phyloP scores from a whole-genome alignment of 2,329 filamentous ascomycete species.

The Xylaria sp. region DNA sequence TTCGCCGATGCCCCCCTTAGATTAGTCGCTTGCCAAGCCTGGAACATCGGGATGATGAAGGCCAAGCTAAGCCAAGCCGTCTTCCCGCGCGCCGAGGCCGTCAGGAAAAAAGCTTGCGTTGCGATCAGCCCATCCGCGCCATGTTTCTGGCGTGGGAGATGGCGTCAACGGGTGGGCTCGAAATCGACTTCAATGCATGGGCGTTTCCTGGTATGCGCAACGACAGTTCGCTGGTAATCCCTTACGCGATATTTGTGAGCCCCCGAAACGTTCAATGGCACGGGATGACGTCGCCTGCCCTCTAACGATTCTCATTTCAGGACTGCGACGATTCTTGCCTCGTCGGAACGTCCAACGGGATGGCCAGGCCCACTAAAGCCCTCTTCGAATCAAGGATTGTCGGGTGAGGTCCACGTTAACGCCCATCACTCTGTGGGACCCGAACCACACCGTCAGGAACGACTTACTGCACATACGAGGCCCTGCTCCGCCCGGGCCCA shows the following conservation, averaged over 20 bases:
- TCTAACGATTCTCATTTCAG: background rate
- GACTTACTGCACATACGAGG: constrained; percentile 1
- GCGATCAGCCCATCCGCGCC: constrained; percentile 7
- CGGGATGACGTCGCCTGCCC: background rate
- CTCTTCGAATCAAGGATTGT: constrained; percentile 10
- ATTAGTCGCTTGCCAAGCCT: background rate
- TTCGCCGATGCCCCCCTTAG: constrained; percentile 15
- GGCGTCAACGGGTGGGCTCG: constrained; percentile 22
- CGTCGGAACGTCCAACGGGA: background rate
- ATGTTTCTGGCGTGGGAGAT: constrained; percentile 10
- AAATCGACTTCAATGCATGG: constrained; percentile 1
- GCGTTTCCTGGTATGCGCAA: background rate
- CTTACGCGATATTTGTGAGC: background rate
- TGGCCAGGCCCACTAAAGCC: constrained; percentile 3
- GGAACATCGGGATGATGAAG: constrained; percentile 9
- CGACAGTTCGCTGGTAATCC: background rate
- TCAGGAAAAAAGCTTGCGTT: constrained; percentile 23
- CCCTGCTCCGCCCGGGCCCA: constrained; percentile 11
- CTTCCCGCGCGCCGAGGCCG: background rate
- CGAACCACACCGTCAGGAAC: constrained; percentile 4
- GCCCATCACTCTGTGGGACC: constrained; percentile 5
- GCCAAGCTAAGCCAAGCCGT: constrained; percentile 16
- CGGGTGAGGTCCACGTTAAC: constrained; percentile 7
- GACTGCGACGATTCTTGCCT: background rate
- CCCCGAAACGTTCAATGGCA: background rate